Percentiles rank a stretch among this genome's conserved stretches.
Evolutionary conservation across 352 stramenopile species (phyloP).

Genomic region (Globisporangium middletonii): DNA sequence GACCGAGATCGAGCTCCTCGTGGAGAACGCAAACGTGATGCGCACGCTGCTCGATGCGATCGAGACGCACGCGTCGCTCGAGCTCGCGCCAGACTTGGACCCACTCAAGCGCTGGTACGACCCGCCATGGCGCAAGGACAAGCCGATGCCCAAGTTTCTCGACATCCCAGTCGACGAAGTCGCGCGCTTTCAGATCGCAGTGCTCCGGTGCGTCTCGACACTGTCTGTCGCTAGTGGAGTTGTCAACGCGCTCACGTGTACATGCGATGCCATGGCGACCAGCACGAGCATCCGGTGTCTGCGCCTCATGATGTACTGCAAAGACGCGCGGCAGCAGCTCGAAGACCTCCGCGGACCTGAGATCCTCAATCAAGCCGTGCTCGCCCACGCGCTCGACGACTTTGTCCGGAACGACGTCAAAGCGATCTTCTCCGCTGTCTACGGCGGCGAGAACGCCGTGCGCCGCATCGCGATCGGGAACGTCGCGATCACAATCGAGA

Average conservation of each 20-base stretch:
- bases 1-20: conserved; percentile 65
- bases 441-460: conserved; percentile 65
- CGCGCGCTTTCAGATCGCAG: conserved; percentile 38
- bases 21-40: conserved; percentile 46
- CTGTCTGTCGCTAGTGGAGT: too few relatives aligned
- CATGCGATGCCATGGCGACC: too few relatives aligned
- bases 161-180: conserved; percentile 39
- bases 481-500: conserved; percentile 45
- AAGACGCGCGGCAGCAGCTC: conserved; percentile 41
- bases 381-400: conserved; percentile 58
- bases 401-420: conserved; percentile 74
- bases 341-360: conserved; percentile 31
- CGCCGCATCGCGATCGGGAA: conserved; percentile 50
- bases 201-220: conserved; percentile 27
- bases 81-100: conserved; percentile 46
- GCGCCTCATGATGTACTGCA: conserved; percentile 48
- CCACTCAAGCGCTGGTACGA: conserved; percentile 52
- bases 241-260: too few relatives aligned
- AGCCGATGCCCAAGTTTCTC: conserved; percentile 42
- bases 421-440: conserved; percentile 63
- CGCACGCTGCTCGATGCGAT: conserved; percentile 39
- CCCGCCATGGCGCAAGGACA: conserved; percentile 39
- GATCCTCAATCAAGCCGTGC: conserved; percentile 46
- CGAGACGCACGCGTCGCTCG: conserved; percentile 28
- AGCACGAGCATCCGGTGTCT: conserved; percentile 54